These are phyloP conservation scores for Aschersonia sp. DNA, from an alignment of 2,329 filamentous ascomycete genomes.

Conservation along the genomic window DNA sequence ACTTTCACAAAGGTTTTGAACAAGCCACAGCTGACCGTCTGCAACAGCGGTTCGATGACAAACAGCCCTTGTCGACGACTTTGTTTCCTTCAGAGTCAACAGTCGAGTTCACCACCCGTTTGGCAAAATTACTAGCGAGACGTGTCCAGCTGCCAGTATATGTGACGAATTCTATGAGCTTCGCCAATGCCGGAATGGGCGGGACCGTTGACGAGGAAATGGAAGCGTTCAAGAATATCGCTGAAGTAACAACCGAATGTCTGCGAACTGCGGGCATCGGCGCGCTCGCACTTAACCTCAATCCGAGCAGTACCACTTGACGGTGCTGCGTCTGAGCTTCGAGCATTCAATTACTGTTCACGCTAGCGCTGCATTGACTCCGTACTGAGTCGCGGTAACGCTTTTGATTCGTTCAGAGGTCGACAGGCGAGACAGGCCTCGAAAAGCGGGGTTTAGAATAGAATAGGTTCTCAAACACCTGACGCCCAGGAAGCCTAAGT, in stretches of 20 bases:
- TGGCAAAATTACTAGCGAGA: slow-evolving; percentile 72
- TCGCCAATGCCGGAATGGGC: slow-evolving; percentile 58
- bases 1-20: neutral
- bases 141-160: slow-evolving; percentile 66
- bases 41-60: slow-evolving; percentile 33
- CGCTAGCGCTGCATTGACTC: too few relatives aligned
- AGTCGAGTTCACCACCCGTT: slow-evolving; percentile 71
- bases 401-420: too few relatives aligned
- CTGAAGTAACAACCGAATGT: slow-evolving; percentile 42
- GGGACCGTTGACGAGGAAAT: slow-evolving; percentile 87
- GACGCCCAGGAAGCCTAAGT: too few relatives aligned
- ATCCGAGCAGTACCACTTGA: neutral
- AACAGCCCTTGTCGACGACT: slow-evolving; percentile 59
- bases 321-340: too few relatives aligned
- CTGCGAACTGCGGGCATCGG: slow-evolving; percentile 10
- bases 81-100: slow-evolving; percentile 64
- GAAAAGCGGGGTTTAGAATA: too few relatives aligned
- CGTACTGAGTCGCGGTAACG: too few relatives aligned
- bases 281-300: slow-evolving; percentile 1
- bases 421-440: too few relatives aligned
- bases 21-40: neutral
- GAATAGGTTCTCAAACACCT: too few relatives aligned
- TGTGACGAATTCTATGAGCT: slow-evolving; percentile 74
- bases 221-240: slow-evolving; percentile 65
- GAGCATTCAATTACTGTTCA: too few relatives aligned